These are phyloP conservation scores for Hibiscus syriacus DNA, from an alignment of 345 rosid genomes.

Conservation along the genomic window DNA sequence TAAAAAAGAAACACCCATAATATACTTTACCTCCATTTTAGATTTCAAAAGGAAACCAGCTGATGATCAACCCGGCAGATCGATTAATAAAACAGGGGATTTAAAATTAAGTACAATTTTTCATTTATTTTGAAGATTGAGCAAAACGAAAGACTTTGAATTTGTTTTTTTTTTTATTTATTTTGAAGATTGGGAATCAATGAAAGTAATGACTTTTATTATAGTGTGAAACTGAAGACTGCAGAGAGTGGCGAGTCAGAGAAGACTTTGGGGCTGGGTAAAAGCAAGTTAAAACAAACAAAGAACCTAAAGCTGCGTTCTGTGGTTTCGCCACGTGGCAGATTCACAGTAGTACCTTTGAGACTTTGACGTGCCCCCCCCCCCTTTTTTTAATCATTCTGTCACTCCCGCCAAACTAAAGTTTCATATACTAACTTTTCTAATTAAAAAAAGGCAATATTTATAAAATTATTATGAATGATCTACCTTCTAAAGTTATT, in stretches of 20 bases:
- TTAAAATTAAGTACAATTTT: background rate
- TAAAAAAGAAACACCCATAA: background rate
- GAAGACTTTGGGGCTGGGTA: slow-evolving; percentile 4
- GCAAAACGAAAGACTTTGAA: background rate
- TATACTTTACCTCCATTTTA: slow-evolving; percentile 12
- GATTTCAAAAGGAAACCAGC: background rate
- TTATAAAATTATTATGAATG: too few relatives aligned
- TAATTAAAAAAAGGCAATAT: background rate
- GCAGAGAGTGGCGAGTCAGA: background rate
- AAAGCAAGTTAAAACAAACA: background rate
- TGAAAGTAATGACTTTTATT: background rate
- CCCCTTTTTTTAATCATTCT: background rate
- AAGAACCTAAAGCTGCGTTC: background rate
- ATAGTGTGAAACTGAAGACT: background rate
- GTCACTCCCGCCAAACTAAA: background rate
- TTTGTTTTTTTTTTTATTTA: background rate
- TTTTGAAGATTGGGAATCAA: background rate
- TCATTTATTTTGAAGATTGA: background rate
- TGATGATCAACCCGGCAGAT: slow-evolving; percentile 1
- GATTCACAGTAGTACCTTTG: background rate
- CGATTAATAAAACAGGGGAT: background rate
- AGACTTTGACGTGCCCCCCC: background rate
- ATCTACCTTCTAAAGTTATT: too few relatives aligned
- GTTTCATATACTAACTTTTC: background rate
- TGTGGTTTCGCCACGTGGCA: background rate